Evolutionary conservation across 1,139 yeast species (phyloP).

Genomic region (Blastobotrys arbuscula): DNA sequence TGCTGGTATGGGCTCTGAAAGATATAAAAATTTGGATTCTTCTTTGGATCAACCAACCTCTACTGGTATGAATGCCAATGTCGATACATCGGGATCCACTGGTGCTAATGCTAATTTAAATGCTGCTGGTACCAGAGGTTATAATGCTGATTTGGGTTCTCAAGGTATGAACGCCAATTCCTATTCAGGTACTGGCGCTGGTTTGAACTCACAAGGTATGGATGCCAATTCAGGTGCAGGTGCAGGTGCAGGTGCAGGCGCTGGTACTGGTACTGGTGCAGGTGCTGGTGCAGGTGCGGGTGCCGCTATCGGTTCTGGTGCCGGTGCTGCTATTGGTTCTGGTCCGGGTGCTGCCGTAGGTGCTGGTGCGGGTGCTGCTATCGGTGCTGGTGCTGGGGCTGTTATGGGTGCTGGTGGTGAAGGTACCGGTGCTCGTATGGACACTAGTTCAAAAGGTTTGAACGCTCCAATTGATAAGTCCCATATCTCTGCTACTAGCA

Average conservation of each 20-base stretch:
- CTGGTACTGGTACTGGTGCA: not conserved
- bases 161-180: conserved; percentile 6
- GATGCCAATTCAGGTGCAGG: not conserved
- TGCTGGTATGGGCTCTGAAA: not conserved
- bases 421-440: no score
- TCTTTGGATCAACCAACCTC: no score
- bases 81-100: not conserved
- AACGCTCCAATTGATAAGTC: not conserved
- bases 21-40: no score
- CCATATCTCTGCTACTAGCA: not conserved
- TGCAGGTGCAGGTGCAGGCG: not conserved
- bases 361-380: conserved; percentile 9
- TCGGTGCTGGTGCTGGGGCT: not conserved
- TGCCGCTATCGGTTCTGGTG: conserved; percentile 12
- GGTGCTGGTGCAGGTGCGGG: conserved; percentile 1
- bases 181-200: no score
- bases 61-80: not conserved
- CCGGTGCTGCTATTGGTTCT: conserved; percentile 7
- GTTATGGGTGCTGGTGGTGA: no score
- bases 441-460: no score
- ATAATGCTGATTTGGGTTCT: not conserved
- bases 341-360: conserved; percentile 5
- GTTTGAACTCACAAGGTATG: not conserved
- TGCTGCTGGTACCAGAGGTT: not conserved
- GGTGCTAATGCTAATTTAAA: not conserved